Conservation (phyloP, 805 yeast species). For the Wickerhamiella dianesei region DNA sequence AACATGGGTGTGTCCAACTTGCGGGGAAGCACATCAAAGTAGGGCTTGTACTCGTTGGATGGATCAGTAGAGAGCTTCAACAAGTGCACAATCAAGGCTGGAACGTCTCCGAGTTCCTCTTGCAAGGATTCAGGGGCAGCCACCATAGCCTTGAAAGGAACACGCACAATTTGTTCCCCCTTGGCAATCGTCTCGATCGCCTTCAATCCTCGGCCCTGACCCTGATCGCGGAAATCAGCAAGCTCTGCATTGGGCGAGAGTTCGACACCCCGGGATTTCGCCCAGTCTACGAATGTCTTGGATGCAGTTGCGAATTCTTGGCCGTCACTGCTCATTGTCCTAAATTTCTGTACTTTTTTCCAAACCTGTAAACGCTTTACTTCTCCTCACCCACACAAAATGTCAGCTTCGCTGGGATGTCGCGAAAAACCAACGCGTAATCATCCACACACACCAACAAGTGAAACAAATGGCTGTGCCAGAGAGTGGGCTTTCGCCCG, state of each 20-base stretch:
- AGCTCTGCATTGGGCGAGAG: constrained; percentile 47
- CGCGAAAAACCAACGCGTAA: no score
- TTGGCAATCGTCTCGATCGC: constrained; percentile 47
- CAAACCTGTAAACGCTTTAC: background rate
- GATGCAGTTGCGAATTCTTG: constrained; percentile 26
- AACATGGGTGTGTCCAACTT: constrained; percentile 58
- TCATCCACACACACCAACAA: background rate
- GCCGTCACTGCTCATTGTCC: background rate
- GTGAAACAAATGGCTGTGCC: background rate
- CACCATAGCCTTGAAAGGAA: constrained; percentile 43
- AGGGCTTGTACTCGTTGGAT: constrained; percentile 43
- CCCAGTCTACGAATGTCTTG: constrained; percentile 33
- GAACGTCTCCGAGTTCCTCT: background rate
- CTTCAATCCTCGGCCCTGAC: constrained; percentile 68
- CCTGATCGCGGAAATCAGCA: constrained; percentile 41
- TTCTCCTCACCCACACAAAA: background rate
- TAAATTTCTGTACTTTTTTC: background rate
- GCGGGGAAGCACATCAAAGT: constrained; percentile 58
- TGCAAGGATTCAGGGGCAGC: background rate
- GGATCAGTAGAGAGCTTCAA: constrained; percentile 46
- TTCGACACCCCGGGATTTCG: constrained; percentile 29
- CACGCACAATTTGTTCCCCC: constrained; percentile 53
- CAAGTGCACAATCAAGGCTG: constrained; percentile 50
- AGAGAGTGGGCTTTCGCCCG: background rate
- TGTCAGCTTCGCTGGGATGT: no score